Evolutionary conservation across 2,329 filamentous ascomycete species (phyloP).

Genomic region (Paecilomyces variotii): DNA sequence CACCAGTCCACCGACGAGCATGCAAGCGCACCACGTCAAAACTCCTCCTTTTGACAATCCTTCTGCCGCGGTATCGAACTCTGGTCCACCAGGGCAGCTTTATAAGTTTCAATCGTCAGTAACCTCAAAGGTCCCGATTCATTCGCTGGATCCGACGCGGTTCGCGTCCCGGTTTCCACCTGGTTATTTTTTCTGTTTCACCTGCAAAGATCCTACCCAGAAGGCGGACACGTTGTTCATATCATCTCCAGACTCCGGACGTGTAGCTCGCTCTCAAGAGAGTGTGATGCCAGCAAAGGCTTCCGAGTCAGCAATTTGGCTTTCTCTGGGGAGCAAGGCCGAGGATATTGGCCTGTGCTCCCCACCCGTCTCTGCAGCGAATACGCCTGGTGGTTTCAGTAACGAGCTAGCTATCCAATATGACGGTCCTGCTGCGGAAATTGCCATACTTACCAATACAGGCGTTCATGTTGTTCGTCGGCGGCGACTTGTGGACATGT

Average conservation of each 20-base stretch:
- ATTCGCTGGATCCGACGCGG: conserved; percentile 33
- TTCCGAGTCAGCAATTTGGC: conserved; percentile 72
- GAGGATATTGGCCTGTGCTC: conserved; percentile 75
- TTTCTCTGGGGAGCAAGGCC: conserved; percentile 64
- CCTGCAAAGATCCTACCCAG: conserved; percentile 53
- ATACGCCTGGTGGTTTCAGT: conserved; percentile 69
- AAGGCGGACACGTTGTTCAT: conserved; percentile 67
- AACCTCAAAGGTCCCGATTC: conserved; percentile 43
- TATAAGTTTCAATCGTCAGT: conserved; percentile 26
- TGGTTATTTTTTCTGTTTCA: conserved; percentile 84
- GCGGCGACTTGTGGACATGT: conserved; percentile 80
- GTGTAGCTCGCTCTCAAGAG: conserved; percentile 56
- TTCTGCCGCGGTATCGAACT: conserved; percentile 18
- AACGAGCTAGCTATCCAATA: conserved; percentile 97
- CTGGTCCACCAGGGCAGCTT: conserved; percentile 15
- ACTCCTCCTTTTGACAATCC: conserved; percentile 60
- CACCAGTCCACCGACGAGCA: conserved; percentile 72
- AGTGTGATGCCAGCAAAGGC: conserved; percentile 52
- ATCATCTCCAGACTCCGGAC: conserved; percentile 77
- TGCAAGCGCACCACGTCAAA: conserved; percentile 96
- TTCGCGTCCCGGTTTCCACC: conserved; percentile 59
- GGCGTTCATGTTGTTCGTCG: conserved; percentile 82
- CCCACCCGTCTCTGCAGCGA: conserved; percentile 60
- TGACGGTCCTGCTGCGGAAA: conserved; percentile 70
- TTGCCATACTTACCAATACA: conserved; percentile 84